phyloP scores from a whole-genome alignment of 495 filamentous ascomycete genomes.

The Neurospora sp. region DNA sequence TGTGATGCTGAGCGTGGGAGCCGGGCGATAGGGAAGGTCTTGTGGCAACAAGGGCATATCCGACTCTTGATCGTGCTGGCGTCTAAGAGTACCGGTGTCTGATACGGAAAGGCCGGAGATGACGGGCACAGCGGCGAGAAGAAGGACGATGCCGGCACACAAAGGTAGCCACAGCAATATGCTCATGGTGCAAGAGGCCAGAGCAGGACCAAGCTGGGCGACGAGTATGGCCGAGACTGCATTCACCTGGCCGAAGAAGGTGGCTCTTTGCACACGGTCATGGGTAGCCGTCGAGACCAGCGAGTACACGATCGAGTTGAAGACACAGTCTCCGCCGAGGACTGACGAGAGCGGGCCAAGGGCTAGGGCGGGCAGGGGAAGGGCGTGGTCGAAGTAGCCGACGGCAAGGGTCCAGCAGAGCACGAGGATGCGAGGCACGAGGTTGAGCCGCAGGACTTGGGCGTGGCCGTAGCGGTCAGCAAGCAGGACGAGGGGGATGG shows the following conservation, averaged over 20 bases:
- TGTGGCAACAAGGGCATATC: conserved; percentile 1
- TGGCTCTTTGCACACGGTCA: conserved; percentile 29
- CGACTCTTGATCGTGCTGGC: conserved; percentile 12
- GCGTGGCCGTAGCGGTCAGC: conserved; percentile 29
- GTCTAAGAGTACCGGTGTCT: neutral
- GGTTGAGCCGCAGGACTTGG: conserved; percentile 29
- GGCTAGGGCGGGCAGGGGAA: conserved; percentile 29
- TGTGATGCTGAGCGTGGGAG: neutral
- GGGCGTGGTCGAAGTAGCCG: conserved; percentile 27
- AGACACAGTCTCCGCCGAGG: conserved; percentile 36
- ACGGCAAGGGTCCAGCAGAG: conserved; percentile 30
- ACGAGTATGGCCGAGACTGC: conserved; percentile 30
- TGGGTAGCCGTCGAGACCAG: conserved; percentile 31
- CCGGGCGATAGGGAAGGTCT: neutral
- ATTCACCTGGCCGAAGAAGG: conserved; percentile 35
- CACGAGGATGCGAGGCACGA: conserved; percentile 29
- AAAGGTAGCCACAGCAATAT: conserved; percentile 29
- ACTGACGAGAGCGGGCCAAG: conserved; percentile 27
- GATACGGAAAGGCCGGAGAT: conserved; percentile 6
- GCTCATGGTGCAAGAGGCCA: conserved; percentile 34
- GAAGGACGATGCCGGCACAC: conserved; percentile 27
- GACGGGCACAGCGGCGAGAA: conserved; percentile 25
- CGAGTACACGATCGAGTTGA: conserved; percentile 36
- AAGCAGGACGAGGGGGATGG: conserved; percentile 32
- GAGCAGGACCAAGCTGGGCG: conserved; percentile 29